Base-by-base conservation (phyloP, 164 flowering plant species). In the Magnolia kwangsiensis region DNA sequence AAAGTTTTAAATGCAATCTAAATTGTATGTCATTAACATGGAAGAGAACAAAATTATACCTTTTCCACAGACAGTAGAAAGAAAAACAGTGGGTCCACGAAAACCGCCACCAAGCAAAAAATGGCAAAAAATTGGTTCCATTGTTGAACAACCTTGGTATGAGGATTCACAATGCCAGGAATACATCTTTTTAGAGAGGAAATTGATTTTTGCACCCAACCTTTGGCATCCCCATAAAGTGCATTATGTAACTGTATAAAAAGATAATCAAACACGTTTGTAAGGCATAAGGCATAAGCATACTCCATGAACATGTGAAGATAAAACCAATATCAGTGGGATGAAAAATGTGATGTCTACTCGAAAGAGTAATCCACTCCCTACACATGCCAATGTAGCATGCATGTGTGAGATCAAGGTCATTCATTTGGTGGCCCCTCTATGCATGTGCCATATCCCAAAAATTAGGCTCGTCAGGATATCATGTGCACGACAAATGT, bases 111-210 rank as follows among this genome's bases (percentile, higher is more conserved):
- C 86, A 92, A 83, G 84, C 96, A 93, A 63, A 92, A 88, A 72
- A 92, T 88, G 73, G 86, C 98, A 80, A 93, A 90, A 74, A 95
- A 89, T 76, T 92, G 80, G 84, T 89, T 95, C 98, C 98, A 95
- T 45, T 77, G 84, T 75, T 93, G 97, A 79, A 95, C 90, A 76
- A 84, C 66, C 86, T 81, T 89, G 50, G 91, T 75, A 85, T 95
- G 98, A 78, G 98, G 97, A 76, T 93, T 92, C 91, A 93, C 91
- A 64, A 95, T 86, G n/a, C 92, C 92, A 61, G 91, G 92, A 79
- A 90, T 51, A 80, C 76, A 77, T 67, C 85, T 72, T 24, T 31
- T 27, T 27, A 91, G 21, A 74, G 78, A 80, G 69, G 90, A 86
- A 24, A 71, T 75, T 50, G 83, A 80, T 82, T 88, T 90, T 86